Base-by-base conservation (phyloP, 805 yeast species). In the Zygoascus biomembranicola region DNA sequence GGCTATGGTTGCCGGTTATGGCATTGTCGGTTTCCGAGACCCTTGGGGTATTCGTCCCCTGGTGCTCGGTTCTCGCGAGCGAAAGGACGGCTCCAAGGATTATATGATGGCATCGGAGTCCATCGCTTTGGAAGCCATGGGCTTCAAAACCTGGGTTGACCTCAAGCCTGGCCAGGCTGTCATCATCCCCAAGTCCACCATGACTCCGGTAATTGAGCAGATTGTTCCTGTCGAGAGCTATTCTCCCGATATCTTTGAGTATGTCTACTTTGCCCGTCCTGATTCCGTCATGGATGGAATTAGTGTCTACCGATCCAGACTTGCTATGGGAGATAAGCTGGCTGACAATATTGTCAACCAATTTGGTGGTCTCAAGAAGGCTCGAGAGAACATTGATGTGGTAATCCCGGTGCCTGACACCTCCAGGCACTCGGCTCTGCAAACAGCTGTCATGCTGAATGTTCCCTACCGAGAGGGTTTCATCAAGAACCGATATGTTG, bases 371-470 rank as follows among this genome's bases (percentile, higher is more conserved):
- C 51, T 61, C 4, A 81, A 77, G 41, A 71, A 75, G 19, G 76
- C 76, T 48, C 69, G 73, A 43, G 70, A 77, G 51, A 80, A 80
- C 56, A 84, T 94, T 53, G 99, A 94, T 64, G 99, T 92, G 47
- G 96, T 94, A 41, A 88, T 94, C 55, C 97, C 99, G 1, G 99
- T 94, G 13, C 99, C 99, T 10, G 99, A 94, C 69, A 94, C 99
- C 8, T 84, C 98, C n/a, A 81, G 98, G 70, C 90, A 95, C 44
- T 84, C 96, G 20, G 98, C 98, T 0, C 71, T 90, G 56, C 94
- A 94, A 66, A 85, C 96, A 70, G 92, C 98, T 0, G 90, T 86
- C 39, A 75, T 82, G 48, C 76, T 94, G 58, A 79, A 81, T 47
- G 67, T 89, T 18, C 95, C 96, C 18, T 94, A 89, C 72, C 81